Evolutionary conservation across 176 grass and related monocot genomes (phyloP).

Genomic region (Triticum urartu): DNA sequence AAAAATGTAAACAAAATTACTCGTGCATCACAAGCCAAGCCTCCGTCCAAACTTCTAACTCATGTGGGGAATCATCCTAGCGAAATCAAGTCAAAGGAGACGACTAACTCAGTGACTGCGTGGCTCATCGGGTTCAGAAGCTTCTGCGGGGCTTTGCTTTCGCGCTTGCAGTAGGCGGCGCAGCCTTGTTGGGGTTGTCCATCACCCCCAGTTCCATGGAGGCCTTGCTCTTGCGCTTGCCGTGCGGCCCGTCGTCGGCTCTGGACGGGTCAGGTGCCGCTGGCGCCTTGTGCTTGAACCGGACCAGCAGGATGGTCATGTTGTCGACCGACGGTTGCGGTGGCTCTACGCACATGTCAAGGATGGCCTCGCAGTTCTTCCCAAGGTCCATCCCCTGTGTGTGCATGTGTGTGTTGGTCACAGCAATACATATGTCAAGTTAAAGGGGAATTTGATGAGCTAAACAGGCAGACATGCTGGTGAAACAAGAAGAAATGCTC

Average conservation of each 20-base stretch:
- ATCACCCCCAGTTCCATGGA: not conserved
- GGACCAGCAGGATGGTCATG: conserved; percentile 48
- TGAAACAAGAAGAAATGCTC: conserved; percentile 13
- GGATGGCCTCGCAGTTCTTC: conserved; percentile 24
- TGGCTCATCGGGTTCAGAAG: conserved; percentile 14
- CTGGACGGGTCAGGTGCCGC: not conserved
- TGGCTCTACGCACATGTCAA: not conserved
- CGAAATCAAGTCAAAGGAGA: conserved; percentile 18
- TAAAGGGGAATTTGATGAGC: not conserved
- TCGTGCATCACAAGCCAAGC: not conserved
- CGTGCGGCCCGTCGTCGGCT: not conserved
- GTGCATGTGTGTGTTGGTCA: not conserved
- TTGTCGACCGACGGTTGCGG: conserved; percentile 20
- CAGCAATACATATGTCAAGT: conserved; percentile 17
- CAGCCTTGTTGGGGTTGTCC: not conserved
- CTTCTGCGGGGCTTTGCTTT: not conserved
- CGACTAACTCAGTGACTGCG: not conserved
- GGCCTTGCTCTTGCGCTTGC: conserved; percentile 1
- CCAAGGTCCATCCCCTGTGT: not conserved
- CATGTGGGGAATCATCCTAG: conserved; percentile 5
- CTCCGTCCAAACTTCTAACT: not conserved
- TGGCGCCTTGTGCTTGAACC: conserved; percentile 1
- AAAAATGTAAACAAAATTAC: not conserved
- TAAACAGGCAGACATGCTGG: not conserved
- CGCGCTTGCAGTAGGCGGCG: not conserved